Base-by-base conservation (phyloP, 1,139 yeast species). In the Neolecta irregularis region DNA sequence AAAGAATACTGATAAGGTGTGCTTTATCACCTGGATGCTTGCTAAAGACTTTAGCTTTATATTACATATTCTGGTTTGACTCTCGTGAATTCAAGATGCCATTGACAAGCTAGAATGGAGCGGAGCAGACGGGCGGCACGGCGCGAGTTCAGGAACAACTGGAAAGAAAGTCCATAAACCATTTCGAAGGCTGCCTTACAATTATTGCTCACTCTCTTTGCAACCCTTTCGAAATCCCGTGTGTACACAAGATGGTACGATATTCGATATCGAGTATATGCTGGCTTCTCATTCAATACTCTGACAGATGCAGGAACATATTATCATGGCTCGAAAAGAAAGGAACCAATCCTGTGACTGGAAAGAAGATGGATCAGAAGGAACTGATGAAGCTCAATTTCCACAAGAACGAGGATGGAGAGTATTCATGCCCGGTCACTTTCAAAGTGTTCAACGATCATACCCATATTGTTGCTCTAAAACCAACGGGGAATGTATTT, bases 1-100 rank as follows among this genome's bases (percentile, higher is more conserved):
- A 19, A 55, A 55, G 38, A 55, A 54, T 33, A 57, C 60, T 2
- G 61, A 57, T 38, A 57, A 57, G 39, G 43, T 56, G 9, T 57
- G 48, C 40, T 49, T 57, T 12, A 57, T 61, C 2, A 28, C 52
- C 58, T 1, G 41, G 36, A 26, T 32, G 33, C 32, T 36, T 37
- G 6, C n/a, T n/a, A n/a, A n/a, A n/a, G n/a, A n/a, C n/a, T n/a
- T n/a, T n/a, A n/a, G n/a, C n/a, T n/a, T n/a, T n/a, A n/a, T n/a
- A n/a, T n/a, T n/a, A n/a, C n/a, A n/a, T n/a, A n/a, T n/a, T n/a
- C n/a, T n/a, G n/a, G n/a, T n/a, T n/a, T n/a, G n/a, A n/a, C n/a
- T n/a, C n/a, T n/a, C n/a, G n/a, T n/a, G n/a, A n/a, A n/a, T n/a
- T n/a, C n/a, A n/a, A n/a, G n/a, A n/a, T n/a, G n/a, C n/a, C n/a